phyloP scores from a whole-genome alignment of 129 eudicot species.

The Artemisia tridentata region DNA sequence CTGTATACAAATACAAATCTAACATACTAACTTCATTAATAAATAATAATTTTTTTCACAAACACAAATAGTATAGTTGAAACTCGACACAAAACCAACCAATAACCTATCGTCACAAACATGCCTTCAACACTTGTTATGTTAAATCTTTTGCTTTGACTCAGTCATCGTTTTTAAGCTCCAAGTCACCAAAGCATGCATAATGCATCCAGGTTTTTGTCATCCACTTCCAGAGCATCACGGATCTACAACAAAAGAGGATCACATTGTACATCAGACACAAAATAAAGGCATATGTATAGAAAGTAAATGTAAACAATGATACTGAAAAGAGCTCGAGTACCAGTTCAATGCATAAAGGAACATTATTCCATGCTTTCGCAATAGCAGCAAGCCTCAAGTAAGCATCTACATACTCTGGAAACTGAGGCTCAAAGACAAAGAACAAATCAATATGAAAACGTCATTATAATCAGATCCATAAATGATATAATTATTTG shows the following conservation, averaged over 20 bases:
- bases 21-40: too few species aligned
- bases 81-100: too few species aligned
- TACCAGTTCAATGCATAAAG: conserved; percentile 80
- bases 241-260: conserved; percentile 45
- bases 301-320: not conserved
- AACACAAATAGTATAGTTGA: too few species aligned
- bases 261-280: not conserved
- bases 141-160: conserved; percentile 73
- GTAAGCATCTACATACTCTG: conserved; percentile 86
- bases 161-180: conserved; percentile 96
- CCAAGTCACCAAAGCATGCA: conserved; percentile 56
- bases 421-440: too few species aligned
- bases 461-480: too few species aligned
- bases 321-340: conserved; percentile 18
- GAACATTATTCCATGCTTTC: conserved; percentile 75
- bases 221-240: conserved; percentile 70
- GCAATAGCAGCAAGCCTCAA: conserved; percentile 93
- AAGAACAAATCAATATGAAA: too few species aligned
- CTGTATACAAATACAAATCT: too few species aligned
- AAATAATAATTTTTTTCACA: too few species aligned
- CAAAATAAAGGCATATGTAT: not conserved
- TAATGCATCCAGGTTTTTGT: conserved; percentile 50
- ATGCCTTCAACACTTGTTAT: too few species aligned
- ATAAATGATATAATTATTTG: not conserved
- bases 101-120: too few species aligned